Evolutionary conservation across 345 rosid species (phyloP).

Genomic region (Pistacia integerrima): DNA sequence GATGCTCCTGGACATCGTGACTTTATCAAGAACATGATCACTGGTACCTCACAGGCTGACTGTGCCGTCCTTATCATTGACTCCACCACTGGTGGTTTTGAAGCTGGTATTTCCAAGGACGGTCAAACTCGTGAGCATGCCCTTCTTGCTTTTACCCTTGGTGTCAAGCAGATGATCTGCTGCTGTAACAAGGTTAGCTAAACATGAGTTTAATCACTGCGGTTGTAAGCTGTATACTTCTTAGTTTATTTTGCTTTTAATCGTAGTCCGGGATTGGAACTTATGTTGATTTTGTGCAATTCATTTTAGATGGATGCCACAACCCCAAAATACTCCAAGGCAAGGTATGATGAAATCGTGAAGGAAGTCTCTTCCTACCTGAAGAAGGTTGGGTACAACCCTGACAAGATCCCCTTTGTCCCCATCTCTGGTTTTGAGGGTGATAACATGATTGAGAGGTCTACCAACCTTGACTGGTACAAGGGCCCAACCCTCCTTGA

Average conservation of each 20-base stretch:
- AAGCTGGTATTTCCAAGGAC: constrained; percentile 85
- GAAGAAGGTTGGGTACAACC: constrained; percentile 63
- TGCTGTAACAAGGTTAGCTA: constrained; percentile 65
- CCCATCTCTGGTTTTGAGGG: constrained; percentile 63
- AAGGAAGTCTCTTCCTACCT: constrained; percentile 55
- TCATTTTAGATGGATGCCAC: constrained; percentile 48
- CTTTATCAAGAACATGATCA: constrained; percentile 84
- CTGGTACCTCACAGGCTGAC: constrained; percentile 82
- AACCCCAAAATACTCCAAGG: constrained; percentile 57
- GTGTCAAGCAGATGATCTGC: constrained; percentile 74
- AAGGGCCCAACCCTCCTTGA: constrained; percentile 56
- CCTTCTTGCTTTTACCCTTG: constrained; percentile 68
- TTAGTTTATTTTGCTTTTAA: constrained; percentile 6
- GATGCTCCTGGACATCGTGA: constrained; percentile 85
- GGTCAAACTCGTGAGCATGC: constrained; percentile 86
- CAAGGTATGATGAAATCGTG: constrained; percentile 47
- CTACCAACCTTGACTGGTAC: constrained; percentile 57
- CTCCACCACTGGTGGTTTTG: constrained; percentile 85
- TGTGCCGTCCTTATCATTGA: constrained; percentile 81
- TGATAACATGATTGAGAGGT: constrained; percentile 62
- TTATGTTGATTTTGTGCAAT: neutral
- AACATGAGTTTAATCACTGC: neutral
- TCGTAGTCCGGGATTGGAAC: neutral
- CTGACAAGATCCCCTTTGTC: constrained; percentile 52
- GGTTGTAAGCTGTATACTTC: no score